Evolutionary conservation across 176 grass and related monocot species (phyloP).

Genomic region (Poa pratensis): DNA sequence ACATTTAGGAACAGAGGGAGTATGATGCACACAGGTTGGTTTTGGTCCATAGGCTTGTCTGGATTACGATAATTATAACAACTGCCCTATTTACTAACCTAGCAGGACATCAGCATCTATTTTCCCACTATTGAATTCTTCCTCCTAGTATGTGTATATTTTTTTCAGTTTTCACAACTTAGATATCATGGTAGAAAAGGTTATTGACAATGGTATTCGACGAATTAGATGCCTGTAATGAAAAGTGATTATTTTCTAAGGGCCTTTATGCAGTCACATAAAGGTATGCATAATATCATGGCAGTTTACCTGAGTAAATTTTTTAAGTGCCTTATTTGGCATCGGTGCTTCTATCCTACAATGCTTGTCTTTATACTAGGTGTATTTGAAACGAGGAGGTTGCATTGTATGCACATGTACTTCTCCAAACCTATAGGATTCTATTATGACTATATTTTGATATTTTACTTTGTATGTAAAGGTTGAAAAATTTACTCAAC

Average conservation of each 20-base stretch:
- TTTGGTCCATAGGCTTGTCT: slow-evolving; percentile 17
- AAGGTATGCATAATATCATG: slow-evolving; percentile 10
- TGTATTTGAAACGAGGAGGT: slow-evolving; percentile 1
- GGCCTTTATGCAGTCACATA: neutral
- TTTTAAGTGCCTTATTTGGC: slow-evolving; percentile 4
- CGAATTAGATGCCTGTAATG: neutral
- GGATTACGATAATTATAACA: slow-evolving; percentile 6
- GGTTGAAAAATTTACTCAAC: neutral
- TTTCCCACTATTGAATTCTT: slow-evolving; percentile 28
- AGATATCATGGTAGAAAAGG: neutral
- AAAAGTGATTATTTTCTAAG: neutral
- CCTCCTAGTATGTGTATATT: neutral
- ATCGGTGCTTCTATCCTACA: neutral
- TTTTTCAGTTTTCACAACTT: slow-evolving; percentile 4
- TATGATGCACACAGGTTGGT: slow-evolving; percentile 24
- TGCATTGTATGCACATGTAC: slow-evolving; percentile 6
- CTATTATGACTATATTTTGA: neutral
- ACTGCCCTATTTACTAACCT: slow-evolving; percentile 16
- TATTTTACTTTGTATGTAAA: neutral
- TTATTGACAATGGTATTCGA: slow-evolving; percentile 9
- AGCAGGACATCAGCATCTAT: neutral
- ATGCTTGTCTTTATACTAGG: neutral
- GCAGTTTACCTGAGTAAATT: slow-evolving; percentile 3
- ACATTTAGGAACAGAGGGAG: too few relatives aligned
- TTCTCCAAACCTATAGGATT: slow-evolving; percentile 7